Base-by-base conservation (phyloP, 305 asterid genomes). In the Rubia peregrina region DNA sequence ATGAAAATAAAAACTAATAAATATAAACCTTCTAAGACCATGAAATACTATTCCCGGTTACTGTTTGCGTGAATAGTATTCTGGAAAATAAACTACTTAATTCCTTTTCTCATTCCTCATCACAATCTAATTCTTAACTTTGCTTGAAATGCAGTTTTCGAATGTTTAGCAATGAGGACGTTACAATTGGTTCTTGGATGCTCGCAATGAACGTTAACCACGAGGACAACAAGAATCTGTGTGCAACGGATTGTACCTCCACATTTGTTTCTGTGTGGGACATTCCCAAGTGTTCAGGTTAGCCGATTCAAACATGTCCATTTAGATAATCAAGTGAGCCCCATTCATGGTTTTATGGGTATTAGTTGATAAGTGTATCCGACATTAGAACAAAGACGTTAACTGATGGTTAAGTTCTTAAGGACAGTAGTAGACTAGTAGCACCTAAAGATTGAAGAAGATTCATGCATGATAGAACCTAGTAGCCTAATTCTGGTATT, bases 131-230 rank as follows among this genome's bases (percentile, higher is more conserved):
- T 61, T 68, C 13, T 67, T 26, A 40, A 17, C 55, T 56, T 56
- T 68, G 64, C 61, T 12, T 69, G 46, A 48, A 67, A 67, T 71
- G 36, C 92, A 94, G 99, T 83, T 91, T 94, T 81, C 90, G 99
- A 72, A 91, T 91, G 97, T 94, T 94, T 76, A 91, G 95, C 85
- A 94, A 94, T 57, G 99, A 94, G 87, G 99, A 94, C 78, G 99
- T 94, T 11, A 94, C 99, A n/a, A 94, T 94, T 77, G 99, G 99
- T 62, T 85, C 99, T 9, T 94, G 98, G 99, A 94, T 94, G 97
- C 96, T 94, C 46, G 97, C 99, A 43, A 94, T 94, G 99, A 94
- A 94, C 67, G 98, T 94, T 63, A 81, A 85, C 73, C 97, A 88
- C 56, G 99, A 94, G 87, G 83, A 88, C 64, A 83, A 85, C 70